phyloP scores from a whole-genome alignment of 2,329 filamentous ascomycete species.

The Fusarium sp. region DNA sequence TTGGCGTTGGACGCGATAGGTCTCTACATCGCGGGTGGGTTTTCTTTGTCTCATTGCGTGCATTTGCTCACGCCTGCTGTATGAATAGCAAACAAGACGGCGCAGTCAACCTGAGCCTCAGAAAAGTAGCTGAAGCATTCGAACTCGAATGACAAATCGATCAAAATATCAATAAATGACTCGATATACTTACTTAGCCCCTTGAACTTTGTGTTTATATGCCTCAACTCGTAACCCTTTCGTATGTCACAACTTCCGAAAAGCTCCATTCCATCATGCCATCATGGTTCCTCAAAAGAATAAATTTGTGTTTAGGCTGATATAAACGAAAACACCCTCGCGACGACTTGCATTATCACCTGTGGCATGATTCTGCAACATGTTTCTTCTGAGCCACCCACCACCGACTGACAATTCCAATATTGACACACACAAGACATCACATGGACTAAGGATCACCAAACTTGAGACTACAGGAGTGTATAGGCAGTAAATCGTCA shows the following conservation, averaged over 20 bases:
- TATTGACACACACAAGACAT: not conserved
- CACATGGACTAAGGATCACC: not conserved
- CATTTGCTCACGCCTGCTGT: slow-evolving; percentile 17
- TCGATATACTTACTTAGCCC: not conserved
- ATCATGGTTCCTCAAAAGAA: not conserved
- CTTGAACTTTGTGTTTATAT: not conserved
- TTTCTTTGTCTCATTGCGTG: slow-evolving; percentile 16
- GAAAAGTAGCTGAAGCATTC: slow-evolving; percentile 6
- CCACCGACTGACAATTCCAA: not conserved
- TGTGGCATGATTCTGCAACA: not conserved
- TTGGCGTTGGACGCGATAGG: slow-evolving; percentile 19
- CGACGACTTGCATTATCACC: not conserved
- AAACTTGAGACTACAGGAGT: not conserved
- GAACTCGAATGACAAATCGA: slow-evolving; percentile 15
- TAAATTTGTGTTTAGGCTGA: not conserved
- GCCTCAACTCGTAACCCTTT: not conserved
- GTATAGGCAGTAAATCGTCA: slow-evolving; percentile 31
- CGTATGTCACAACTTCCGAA: not conserved
- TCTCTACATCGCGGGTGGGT: not conserved
- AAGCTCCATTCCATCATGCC: not conserved
- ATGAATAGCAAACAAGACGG: slow-evolving; percentile 18
- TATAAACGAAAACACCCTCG: not conserved
- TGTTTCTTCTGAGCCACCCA: not conserved
- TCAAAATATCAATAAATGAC: not conserved
- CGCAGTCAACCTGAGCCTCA: slow-evolving; percentile 11